phyloP scores from a whole-genome alignment of 257 asterid species.

The Ilex aquifolium region DNA sequence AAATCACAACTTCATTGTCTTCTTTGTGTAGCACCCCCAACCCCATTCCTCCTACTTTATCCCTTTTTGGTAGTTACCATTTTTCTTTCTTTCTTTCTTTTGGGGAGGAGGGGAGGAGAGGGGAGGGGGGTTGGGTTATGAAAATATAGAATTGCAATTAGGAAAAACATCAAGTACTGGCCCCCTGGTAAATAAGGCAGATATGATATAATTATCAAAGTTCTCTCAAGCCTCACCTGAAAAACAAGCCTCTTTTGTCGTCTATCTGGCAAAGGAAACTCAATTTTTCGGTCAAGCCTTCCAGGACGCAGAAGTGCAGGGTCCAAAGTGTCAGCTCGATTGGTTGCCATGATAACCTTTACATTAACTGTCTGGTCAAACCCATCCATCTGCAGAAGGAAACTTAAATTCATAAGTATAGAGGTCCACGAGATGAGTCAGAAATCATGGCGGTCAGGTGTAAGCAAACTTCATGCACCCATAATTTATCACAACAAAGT shows the following conservation, averaged over 20 bases:
- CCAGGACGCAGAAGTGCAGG: slow-evolving; percentile 93
- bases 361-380: slow-evolving; percentile 88
- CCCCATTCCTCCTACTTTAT: too few relatives aligned
- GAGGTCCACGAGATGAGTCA: neutral
- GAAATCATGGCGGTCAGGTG: neutral
- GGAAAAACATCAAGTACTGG: too few relatives aligned
- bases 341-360: slow-evolving; percentile 88
- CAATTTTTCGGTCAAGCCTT: slow-evolving; percentile 90
- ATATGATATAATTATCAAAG: neutral
- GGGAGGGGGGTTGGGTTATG: too few relatives aligned
- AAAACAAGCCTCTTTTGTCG: slow-evolving; percentile 85
- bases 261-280: slow-evolving; percentile 87
- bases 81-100: too few relatives aligned
- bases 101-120: too few relatives aligned
- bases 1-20: too few relatives aligned
- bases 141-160: too few relatives aligned
- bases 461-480: neutral
- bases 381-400: slow-evolving; percentile 66
- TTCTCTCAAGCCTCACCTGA: slow-evolving; percentile 44
- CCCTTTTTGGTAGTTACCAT: too few relatives aligned
- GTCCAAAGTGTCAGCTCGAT: slow-evolving; percentile 84
- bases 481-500: neutral
- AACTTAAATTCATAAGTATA: neutral
- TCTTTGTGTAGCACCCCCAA: too few relatives aligned
- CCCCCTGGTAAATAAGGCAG: too few relatives aligned